Evolutionary conservation across 2,329 filamentous ascomycete genomes (phyloP), one percentile per base, ranked within the genome.

Genomic region (Xylaria multiplex): DNA sequence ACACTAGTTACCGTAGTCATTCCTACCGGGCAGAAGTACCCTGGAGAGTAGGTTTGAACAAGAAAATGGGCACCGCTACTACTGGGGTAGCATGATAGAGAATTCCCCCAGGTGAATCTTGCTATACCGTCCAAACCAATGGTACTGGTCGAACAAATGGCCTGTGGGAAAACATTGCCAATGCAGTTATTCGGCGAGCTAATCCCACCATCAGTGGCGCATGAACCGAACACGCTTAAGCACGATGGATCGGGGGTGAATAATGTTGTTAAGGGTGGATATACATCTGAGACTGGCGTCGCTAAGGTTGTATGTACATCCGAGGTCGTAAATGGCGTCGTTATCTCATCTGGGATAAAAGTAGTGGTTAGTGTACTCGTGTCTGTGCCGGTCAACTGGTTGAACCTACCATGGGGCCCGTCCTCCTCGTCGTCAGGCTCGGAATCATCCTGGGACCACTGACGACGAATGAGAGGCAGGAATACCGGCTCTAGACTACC

Each of bases 1-100:
- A 52, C n/a, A 19, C 40, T 46, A 2, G 37, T 19, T n/a, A 52
- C 49, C 5, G 49, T 61, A 22, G 49, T 54, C 59, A 61, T 61
- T 11, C 59, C 58, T 1, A 46, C n/a, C 8, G 49, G 59, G 40
- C 59, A 61, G n/a, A 61, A 46, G 37, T 54, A 54, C n/a, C 59
- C 59, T 5, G 59, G 49, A 11, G 59, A 61, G 27, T 61, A 61
- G 13, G 59, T 61, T 11, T n/a, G 6, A 2, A 49, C 11, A 8
- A 9, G 14, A 37, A 3, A 1, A 6, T 30, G 35, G 8, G 35
- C 53, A 14, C 1, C 6, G 19, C 1, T 16, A 24, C 8, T 24
- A 1, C 24, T 8, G 2, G 56, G 56, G 19, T 48, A 59, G 32
- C 56, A 59, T 37, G 56, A 30, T 40, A 49, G 43, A 7, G 30